Percentiles rank a stretch among this genome's conserved stretches.
phyloP scores from a whole-genome alignment of 2,329 filamentous ascomycete genomes.

The Scytalidium lignicola region DNA sequence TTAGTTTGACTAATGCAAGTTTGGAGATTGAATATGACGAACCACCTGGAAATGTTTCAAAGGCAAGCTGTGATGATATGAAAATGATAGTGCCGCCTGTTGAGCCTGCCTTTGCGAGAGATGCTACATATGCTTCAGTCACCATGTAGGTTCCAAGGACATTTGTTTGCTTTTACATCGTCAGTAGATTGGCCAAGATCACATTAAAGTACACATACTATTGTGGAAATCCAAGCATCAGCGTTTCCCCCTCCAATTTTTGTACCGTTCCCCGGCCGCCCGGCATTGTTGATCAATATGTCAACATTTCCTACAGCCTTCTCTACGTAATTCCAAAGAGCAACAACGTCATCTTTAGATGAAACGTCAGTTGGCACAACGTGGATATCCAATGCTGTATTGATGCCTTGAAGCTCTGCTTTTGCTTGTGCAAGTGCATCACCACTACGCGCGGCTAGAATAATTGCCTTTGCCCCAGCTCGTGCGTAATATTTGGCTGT shows the following conservation, averaged over 20 bases:
- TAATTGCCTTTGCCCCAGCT: constrained; percentile 29
- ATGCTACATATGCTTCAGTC: constrained; percentile 27
- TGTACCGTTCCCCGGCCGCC: too few species aligned
- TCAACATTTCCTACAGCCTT: constrained; percentile 28
- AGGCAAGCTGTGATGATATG: constrained; percentile 3
- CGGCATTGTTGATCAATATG: neutral
- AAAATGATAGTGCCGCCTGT: constrained; percentile 11
- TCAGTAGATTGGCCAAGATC: too few species aligned
- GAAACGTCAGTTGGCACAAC: constrained; percentile 26
- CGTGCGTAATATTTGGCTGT: constrained; percentile 20
- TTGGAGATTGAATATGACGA: constrained; percentile 11
- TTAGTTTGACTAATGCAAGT: constrained; percentile 8
- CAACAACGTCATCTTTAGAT: constrained; percentile 10
- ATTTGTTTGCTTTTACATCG: constrained; percentile 30
- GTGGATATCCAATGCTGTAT: constrained; percentile 27
- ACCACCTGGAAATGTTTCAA: constrained; percentile 1
- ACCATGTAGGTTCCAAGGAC: constrained; percentile 28
- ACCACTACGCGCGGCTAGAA: constrained; percentile 27
- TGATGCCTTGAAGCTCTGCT: constrained; percentile 22
- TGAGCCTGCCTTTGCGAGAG: constrained; percentile 8
- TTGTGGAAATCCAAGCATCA: too few species aligned
- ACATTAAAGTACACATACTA: too few species aligned
- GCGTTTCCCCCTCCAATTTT: too few species aligned
- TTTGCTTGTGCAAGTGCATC: constrained; percentile 22
- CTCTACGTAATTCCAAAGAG: constrained; percentile 14